Conservation (phyloP, 768 basidiomycete genomes). For the Cystobasidium ongulense region DNA sequence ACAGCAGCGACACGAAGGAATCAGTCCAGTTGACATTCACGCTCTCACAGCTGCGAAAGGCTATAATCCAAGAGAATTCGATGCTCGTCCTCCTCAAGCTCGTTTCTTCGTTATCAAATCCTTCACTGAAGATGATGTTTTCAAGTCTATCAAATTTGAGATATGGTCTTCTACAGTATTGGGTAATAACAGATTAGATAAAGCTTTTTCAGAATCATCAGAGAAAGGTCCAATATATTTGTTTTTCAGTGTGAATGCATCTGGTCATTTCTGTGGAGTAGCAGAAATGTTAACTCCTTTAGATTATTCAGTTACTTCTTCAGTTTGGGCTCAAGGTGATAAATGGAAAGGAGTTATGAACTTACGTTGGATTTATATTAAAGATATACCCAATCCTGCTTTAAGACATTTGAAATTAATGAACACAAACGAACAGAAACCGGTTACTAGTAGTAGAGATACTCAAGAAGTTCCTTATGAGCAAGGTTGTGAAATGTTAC, state of each 20-base stretch:
- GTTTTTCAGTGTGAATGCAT: constrained; percentile 88
- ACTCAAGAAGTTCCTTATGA: constrained; percentile 94
- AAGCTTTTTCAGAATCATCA: constrained; percentile 90
- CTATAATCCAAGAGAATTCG: constrained; percentile 80
- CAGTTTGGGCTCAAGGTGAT: constrained; percentile 88
- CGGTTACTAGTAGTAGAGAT: constrained; percentile 94
- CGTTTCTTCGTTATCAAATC: constrained; percentile 97
- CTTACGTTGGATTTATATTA: constrained; percentile 93
- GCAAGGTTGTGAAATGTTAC: constrained; percentile 90
- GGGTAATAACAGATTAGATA: constrained; percentile 93
- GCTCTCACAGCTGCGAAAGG: constrained; percentile 78
- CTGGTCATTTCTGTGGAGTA: constrained; percentile 94
- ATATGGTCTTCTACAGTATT: constrained; percentile 46
- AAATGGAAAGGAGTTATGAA: constrained; percentile 99
- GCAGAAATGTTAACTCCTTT: constrained; percentile 96
- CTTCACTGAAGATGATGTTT: constrained; percentile 97
- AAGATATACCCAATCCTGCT: constrained; percentile 68
- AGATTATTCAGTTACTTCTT: constrained; percentile 87
- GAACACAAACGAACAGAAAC: constrained; percentile 98
- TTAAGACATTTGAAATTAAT: constrained; percentile 80
- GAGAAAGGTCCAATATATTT: constrained; percentile 91
- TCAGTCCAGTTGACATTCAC: constrained; percentile 66
- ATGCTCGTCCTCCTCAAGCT: constrained; percentile 67
- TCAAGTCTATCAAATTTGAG: constrained; percentile 65
- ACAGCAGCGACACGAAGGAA: constrained; percentile 47